phyloP scores from a whole-genome alignment of 1,139 yeast species.

The Williopsis jadinii region DNA sequence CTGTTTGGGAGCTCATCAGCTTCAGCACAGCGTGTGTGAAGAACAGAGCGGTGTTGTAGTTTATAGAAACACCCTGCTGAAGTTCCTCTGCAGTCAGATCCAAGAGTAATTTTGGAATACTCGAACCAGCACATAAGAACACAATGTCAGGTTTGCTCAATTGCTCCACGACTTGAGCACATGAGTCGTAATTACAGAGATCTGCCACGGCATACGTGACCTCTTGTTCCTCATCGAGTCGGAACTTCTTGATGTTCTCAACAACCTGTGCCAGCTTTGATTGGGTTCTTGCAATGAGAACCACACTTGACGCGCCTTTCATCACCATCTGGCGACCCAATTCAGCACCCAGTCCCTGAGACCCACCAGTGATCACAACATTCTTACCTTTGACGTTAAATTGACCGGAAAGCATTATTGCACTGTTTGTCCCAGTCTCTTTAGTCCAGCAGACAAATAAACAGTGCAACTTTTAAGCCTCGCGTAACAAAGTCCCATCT shows the following conservation, averaged over 20 bases:
- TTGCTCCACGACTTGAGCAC: constrained; percentile 36
- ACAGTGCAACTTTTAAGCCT: not conserved
- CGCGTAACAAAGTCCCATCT: too few relatives aligned
- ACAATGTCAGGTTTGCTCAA: constrained; percentile 56
- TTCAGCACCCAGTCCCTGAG: constrained; percentile 89
- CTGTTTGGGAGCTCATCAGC: constrained; percentile 27
- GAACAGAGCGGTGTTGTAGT: constrained; percentile 69
- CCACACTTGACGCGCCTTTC: constrained; percentile 59
- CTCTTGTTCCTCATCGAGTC: constrained; percentile 15
- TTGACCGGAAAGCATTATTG: constrained; percentile 11
- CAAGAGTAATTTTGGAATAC: constrained; percentile 69
- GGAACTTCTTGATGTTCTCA: constrained; percentile 30
- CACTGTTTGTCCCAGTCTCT: not conserved
- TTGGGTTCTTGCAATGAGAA: constrained; percentile 71
- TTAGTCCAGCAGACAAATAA: not conserved
- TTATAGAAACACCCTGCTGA: constrained; percentile 52
- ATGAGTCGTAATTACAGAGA: constrained; percentile 47
- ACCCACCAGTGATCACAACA: constrained; percentile 87
- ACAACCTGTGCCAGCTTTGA: constrained; percentile 46
- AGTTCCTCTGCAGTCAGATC: constrained; percentile 59
- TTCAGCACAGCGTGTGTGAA: constrained; percentile 58
- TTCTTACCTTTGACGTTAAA: constrained; percentile 38
- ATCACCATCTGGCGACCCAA: constrained; percentile 55
- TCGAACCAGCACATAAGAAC: constrained; percentile 83
- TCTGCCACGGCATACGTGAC: constrained; percentile 57